A percentile compares a stretch with the other conserved stretches of the same genome.
Evolutionary conservation across 2,329 filamentous ascomycete genomes (phyloP).

Genomic region (Aspergillus arachidicola): DNA sequence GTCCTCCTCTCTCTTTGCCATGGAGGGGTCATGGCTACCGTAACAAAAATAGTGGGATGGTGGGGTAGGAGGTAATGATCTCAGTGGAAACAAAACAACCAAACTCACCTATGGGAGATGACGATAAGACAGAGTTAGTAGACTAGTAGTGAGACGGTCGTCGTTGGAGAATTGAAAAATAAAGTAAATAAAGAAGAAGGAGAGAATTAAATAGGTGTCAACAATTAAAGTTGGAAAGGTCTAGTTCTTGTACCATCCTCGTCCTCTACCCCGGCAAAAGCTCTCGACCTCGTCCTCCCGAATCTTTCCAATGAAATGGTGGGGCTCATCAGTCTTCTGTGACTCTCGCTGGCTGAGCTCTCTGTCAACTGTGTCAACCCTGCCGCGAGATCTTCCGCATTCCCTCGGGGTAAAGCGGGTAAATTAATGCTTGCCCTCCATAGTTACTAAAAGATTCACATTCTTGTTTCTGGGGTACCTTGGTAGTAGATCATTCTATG

Average conservation of each 20-base stretch:
- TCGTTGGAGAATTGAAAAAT: not conserved
- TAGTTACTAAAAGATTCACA: not conserved
- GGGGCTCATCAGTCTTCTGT: conserved; percentile 34
- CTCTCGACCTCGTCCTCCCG: conserved; percentile 33
- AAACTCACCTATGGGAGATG: conserved; percentile 6
- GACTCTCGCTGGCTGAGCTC: conserved; percentile 30
- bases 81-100: not conserved
- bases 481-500: not conserved
- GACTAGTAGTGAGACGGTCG: not conserved
- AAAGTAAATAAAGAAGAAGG: conserved; percentile 6
- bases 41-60: conserved; percentile 17
- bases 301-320: conserved; percentile 42
- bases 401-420: conserved; percentile 37
- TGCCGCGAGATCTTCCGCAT: conserved; percentile 42
- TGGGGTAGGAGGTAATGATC: conserved; percentile 18
- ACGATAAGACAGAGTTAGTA: not conserved
- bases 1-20: not conserved
- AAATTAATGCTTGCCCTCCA: not conserved
- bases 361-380: conserved; percentile 19
- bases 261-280: conserved; percentile 29
- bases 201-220: conserved; percentile 4
- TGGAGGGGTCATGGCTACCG: conserved; percentile 7
- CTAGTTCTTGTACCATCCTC: conserved; percentile 20
- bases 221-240: conserved; percentile 12
- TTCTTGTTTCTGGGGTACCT: not conserved